phyloP scores from a whole-genome alignment of 148 eudicot genomes.

The Linanthus parryae region DNA sequence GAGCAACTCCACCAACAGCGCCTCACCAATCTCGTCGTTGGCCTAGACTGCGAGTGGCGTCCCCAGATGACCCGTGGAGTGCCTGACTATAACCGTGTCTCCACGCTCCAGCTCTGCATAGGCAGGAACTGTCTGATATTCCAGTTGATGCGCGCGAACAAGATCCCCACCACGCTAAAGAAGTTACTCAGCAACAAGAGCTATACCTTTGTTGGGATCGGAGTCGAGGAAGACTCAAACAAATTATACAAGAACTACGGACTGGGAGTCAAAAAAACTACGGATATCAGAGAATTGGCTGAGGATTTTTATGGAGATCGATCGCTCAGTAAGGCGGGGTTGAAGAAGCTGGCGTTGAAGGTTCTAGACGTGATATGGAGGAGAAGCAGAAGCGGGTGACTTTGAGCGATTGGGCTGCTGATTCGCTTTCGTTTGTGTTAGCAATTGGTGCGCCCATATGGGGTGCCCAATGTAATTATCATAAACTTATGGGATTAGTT shows the following conservation, averaged over 20 bases:
- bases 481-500: no score
- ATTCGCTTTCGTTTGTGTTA: slow-evolving; percentile 10
- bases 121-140: slow-evolving; percentile 13
- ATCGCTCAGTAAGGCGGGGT: slow-evolving; percentile 2
- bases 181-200: background rate
- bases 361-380: slow-evolving; percentile 2
- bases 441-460: no score
- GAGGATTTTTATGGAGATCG: background rate
- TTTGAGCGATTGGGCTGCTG: slow-evolving; percentile 7
- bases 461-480: no score
- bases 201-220: slow-evolving; percentile 10
- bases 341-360: slow-evolving; percentile 2
- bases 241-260: background rate
- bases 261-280: slow-evolving; percentile 2
- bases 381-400: slow-evolving; percentile 2
- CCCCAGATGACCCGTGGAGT: background rate
- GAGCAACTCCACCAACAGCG: slow-evolving; percentile 1
- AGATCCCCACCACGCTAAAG: background rate
- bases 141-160: no score
- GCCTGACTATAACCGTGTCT: background rate
- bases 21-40: slow-evolving; percentile 6
- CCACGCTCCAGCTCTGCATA: slow-evolving; percentile 15
- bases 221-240: background rate
- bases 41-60: slow-evolving; percentile 17
- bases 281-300: slow-evolving; percentile 1